phyloP scores from a whole-genome alignment of 345 rosid species.

The Eutrema japonicum region DNA sequence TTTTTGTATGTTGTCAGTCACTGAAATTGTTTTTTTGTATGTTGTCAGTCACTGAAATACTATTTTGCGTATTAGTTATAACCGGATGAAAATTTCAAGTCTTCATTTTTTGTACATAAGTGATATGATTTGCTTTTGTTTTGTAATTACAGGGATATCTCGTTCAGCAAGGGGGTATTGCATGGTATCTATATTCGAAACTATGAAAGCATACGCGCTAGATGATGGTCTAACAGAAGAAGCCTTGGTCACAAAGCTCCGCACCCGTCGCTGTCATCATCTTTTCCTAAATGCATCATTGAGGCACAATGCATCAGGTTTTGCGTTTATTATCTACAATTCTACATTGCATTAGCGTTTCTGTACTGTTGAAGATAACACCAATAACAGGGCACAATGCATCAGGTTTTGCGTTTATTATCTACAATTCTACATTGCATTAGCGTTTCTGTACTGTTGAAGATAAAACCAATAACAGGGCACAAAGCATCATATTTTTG shows the following conservation, averaged over 20 bases:
- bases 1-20: conserved; percentile 8
- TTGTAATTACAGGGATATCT: conserved; percentile 66
- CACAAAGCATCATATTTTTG: too few species aligned
- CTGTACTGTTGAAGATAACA: neutral
- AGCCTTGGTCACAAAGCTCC: conserved; percentile 89
- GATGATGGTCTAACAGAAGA: conserved; percentile 97
- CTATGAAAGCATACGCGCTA: conserved; percentile 88
- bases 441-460: neutral
- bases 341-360: neutral
- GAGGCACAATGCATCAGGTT: conserved; percentile 83
- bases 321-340: conserved; percentile 13
- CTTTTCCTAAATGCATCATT: conserved; percentile 81
- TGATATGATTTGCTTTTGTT: conserved; percentile 18
- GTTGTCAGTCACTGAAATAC: conserved; percentile 2
- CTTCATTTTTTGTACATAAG: neutral
- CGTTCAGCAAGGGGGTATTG: conserved; percentile 93
- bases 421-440: neutral
- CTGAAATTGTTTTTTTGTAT: conserved; percentile 4
- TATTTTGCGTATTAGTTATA: neutral
- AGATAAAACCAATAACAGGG: neutral
- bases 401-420: conserved; percentile 2
- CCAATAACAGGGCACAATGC: too few species aligned
- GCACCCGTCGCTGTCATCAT: conserved; percentile 86
- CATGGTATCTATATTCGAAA: conserved; percentile 74
- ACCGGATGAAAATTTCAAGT: neutral